Evolutionary conservation across 2,329 filamentous ascomycete species (phyloP).

Genomic region (Verticillium nubilum): DNA sequence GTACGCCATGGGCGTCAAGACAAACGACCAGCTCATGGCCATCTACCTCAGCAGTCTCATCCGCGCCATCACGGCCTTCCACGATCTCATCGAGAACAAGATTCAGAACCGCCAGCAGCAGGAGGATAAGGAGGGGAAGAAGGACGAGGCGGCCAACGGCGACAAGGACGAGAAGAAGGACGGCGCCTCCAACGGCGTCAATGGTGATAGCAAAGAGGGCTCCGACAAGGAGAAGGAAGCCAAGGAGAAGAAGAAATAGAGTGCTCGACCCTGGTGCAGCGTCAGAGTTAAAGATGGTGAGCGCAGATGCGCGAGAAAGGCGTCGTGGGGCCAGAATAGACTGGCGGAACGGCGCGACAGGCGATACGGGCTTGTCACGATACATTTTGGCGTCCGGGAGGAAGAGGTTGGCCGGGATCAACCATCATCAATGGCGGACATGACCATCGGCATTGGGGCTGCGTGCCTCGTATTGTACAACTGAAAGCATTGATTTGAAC

Average conservation of each 20-base stretch:
- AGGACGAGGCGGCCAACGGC: conserved; percentile 53
- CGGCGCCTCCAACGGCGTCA: conserved; percentile 29
- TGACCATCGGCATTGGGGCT: background rate
- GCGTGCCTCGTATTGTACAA: background rate
- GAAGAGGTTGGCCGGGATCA: background rate
- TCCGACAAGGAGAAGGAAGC: conserved; percentile 39
- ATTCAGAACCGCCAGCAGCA: conserved; percentile 97
- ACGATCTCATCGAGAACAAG: conserved; percentile 99
- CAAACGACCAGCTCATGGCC: conserved; percentile 97
- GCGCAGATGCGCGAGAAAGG: background rate
- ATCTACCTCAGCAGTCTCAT: conserved; percentile 98
- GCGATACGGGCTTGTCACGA: background rate
- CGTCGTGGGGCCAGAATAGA: background rate
- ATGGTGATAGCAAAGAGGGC: conserved; percentile 43
- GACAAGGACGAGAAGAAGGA: conserved; percentile 56
- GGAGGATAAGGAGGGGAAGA: conserved; percentile 89
- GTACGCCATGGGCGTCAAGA: conserved; percentile 98
- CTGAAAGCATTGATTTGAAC: background rate
- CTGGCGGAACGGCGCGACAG: background rate
- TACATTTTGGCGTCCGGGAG: background rate
- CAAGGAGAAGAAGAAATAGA: conserved; percentile 47
- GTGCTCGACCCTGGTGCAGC: conserved; percentile 4
- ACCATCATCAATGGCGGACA: background rate
- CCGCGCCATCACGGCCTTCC: conserved; percentile 95
- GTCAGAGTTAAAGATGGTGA: conserved; percentile 1